phyloP scores from a whole-genome alignment of 1,284 basidiomycete genomes.

The Puccinia hordei region DNA sequence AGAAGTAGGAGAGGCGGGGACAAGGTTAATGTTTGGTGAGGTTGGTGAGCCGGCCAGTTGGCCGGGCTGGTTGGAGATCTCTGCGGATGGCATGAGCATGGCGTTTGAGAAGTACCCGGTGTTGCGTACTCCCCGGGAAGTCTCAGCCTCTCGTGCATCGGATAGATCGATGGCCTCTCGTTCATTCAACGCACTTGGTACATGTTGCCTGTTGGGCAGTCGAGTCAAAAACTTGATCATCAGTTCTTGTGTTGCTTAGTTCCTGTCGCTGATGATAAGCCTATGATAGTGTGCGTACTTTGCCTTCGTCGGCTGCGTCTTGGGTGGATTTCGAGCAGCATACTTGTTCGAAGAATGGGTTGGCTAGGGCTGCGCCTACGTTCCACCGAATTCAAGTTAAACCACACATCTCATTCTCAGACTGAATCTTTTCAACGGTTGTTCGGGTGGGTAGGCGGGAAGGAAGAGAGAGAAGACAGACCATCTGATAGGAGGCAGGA shows the following conservation, averaged over 20 bases:
- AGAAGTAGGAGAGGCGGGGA: not conserved
- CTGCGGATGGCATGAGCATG: slow-evolving; percentile 36
- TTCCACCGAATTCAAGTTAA: not conserved
- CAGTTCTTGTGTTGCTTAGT: not conserved
- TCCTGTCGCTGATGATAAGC: not conserved
- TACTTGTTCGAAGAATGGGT: slow-evolving; percentile 47
- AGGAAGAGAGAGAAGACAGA: slow-evolving; percentile 1
- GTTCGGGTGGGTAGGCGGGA: not conserved
- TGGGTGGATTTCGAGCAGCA: slow-evolving; percentile 31
- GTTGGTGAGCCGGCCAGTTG: not conserved
- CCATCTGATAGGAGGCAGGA: slow-evolving; percentile 46
- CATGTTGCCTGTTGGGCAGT: slow-evolving; percentile 22
- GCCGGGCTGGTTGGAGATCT: slow-evolving; percentile 20
- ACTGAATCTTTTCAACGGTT: not conserved
- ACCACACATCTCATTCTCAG: not conserved
- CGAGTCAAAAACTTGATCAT: not conserved
- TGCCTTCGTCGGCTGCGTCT: slow-evolving; percentile 18
- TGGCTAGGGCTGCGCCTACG: slow-evolving; percentile 41
- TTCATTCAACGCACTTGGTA: slow-evolving; percentile 44
- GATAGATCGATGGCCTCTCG: slow-evolving; percentile 38
- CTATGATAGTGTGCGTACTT: not conserved
- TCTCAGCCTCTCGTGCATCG: slow-evolving; percentile 30
- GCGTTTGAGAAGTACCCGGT: slow-evolving; percentile 50
- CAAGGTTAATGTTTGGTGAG: not conserved
- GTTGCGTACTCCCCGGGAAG: slow-evolving; percentile 16